Base-by-base conservation (phyloP, 768 basidiomycete species). In the Suillus brevipes region DNA sequence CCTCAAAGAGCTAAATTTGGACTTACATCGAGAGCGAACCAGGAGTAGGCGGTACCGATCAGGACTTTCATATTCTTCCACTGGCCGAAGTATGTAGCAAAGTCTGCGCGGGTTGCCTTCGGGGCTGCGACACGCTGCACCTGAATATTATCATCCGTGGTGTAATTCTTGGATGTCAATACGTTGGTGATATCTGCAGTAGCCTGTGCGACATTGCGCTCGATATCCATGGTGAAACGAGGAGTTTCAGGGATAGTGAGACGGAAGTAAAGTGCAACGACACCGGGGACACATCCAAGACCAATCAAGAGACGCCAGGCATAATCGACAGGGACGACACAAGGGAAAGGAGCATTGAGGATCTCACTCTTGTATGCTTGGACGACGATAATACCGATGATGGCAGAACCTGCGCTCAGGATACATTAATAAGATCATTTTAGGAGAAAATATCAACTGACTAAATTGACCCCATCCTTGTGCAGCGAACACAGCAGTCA, bases 211-310 rank as follows among this genome's bases (percentile, higher is more conserved):
- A 96, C 79, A 75, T 95, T 94, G 57, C 84, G 82, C 76, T 95
- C 92, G 65, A 96, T 85, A 81, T 96, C 94, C 90, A 95, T 95
- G 65, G 94, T 97, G 75, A 84, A 88, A 63, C 94, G 92, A 34
- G 94, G 94, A 0, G 94, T 95, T 75, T 95, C 94, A 4, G 94
- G 92, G 71, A 96, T 95, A 31, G 94, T 95, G 40, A 95, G 84
- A 74, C 94, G 92, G 89, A 92, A 95, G 81, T 94, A 95, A 60
- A 95, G 86, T 23, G 92, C 94, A 64, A 94, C 73, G 49, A 82
- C 83, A 63, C 87, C 94, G 40, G 94, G 95, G 59, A 97, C 80
- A 63, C 89, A 91, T 53, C 94, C 94, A 43, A 95, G 81, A 71
- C 94, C 94, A 74, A 97, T 94, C 72, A 96, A 83, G 59, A 95